Conservation (phyloP, 2,329 filamentous ascomycete species). For the Phoma herbarum region DNA sequence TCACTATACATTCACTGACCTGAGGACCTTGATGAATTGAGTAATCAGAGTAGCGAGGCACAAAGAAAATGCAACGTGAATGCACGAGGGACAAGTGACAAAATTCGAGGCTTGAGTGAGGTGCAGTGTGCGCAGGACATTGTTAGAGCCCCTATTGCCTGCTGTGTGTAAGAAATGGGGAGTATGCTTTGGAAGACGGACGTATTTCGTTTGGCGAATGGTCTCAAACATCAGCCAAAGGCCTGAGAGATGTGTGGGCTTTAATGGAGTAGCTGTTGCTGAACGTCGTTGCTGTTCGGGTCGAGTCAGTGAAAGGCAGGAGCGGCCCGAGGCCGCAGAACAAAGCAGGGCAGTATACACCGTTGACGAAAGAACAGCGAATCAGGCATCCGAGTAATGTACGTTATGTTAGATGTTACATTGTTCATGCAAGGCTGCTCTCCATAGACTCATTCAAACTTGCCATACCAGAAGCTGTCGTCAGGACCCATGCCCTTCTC, state of each 20-base stretch:
- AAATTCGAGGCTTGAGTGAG: background rate
- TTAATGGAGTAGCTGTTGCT: background rate
- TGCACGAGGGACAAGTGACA: too few species aligned
- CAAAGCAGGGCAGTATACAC: background rate
- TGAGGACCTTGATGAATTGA: background rate
- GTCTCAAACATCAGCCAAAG: background rate
- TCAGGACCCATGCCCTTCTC: constrained; percentile 58
- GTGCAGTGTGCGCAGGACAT: background rate
- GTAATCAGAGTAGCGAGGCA: background rate
- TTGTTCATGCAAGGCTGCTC: background rate
- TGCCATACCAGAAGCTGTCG: constrained; percentile 59
- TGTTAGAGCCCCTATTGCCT: background rate
- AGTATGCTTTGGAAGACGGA: too few species aligned
- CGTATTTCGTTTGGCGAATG: background rate
- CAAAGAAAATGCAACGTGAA: too few species aligned
- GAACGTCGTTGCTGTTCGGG: background rate
- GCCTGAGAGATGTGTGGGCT: background rate
- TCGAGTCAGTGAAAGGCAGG: background rate
- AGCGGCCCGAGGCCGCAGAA: background rate
- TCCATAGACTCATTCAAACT: constrained; percentile 9
- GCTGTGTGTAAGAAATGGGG: background rate
- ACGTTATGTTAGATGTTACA: background rate
- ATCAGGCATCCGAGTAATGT: too few species aligned
- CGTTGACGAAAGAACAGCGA: background rate
- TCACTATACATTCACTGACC: background rate